Conservation (phyloP, 2,329 filamentous ascomycete genomes). For the Myriangium duriaei region DNA sequence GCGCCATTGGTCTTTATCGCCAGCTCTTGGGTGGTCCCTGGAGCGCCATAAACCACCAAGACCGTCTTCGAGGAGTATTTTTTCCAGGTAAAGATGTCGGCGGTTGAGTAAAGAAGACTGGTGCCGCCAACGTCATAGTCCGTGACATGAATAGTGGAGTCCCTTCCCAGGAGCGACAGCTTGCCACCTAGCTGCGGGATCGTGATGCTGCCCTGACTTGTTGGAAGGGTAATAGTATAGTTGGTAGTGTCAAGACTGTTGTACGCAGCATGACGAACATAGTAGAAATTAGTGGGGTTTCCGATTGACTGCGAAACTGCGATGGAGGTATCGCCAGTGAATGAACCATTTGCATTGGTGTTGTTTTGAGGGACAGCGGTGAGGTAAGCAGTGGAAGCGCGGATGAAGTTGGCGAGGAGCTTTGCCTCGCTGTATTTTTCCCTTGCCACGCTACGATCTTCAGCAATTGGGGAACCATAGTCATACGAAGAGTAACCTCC, state of each 20-base stretch:
- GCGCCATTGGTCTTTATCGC: conserved; percentile 30
- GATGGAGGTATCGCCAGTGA: conserved; percentile 22
- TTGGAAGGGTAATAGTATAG: conserved; percentile 53
- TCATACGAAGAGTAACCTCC: conserved; percentile 47
- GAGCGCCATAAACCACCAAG: conserved; percentile 51
- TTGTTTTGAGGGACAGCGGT: conserved; percentile 42
- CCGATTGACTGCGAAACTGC: conserved; percentile 24
- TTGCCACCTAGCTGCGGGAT: conserved; percentile 47
- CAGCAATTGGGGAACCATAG: conserved; percentile 51
- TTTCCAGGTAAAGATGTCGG: conserved; percentile 60
- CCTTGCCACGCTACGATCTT: conserved; percentile 53
- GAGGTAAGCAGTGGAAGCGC: conserved; percentile 58
- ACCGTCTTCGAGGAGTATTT: conserved; percentile 42
- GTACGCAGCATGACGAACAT: conserved; percentile 52
- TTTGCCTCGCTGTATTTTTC: conserved; percentile 76
- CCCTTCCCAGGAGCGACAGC: conserved; percentile 48
- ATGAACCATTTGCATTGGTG: conserved; percentile 35
- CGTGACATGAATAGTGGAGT: conserved; percentile 55
- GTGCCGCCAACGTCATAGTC: conserved; percentile 52
- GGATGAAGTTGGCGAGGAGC: conserved; percentile 61
- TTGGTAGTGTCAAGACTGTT: conserved; percentile 42
- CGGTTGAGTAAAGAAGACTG: conserved; percentile 53
- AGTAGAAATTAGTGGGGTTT: conserved; percentile 47
- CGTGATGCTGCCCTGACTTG: conserved; percentile 42
- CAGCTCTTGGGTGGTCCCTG: conserved; percentile 51